Evolutionary conservation across 2,329 filamentous ascomycete species (phyloP).

Genomic region (Colletotrichum karsti): DNA sequence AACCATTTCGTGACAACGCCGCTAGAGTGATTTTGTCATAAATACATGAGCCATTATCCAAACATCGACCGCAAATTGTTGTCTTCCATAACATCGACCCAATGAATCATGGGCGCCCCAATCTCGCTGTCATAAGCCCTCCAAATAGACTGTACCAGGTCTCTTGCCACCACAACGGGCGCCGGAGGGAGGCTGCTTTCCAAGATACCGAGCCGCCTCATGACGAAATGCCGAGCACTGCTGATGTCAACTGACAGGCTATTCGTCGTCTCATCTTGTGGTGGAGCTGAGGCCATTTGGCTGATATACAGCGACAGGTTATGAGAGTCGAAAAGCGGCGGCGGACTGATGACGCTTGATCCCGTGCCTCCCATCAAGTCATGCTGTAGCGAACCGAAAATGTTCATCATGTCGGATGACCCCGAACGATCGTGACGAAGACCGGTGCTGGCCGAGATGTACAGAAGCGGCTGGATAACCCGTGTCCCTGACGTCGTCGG

Average conservation of each 20-base stretch:
- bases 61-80: slow-evolving; percentile 42
- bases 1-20: neutral
- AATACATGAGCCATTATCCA: slow-evolving; percentile 32
- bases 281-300: slow-evolving; percentile 28
- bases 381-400: slow-evolving; percentile 21
- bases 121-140: slow-evolving; percentile 48
- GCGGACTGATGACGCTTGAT: neutral
- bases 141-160: slow-evolving; percentile 51
- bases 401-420: slow-evolving; percentile 22
- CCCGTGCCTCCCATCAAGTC: slow-evolving; percentile 10
- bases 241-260: slow-evolving; percentile 44
- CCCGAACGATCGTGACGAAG: slow-evolving; percentile 34
- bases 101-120: slow-evolving; percentile 44
- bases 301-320: slow-evolving; percentile 25
- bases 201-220: slow-evolving; percentile 45
- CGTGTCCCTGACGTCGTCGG: slow-evolving; percentile 44
- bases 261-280: neutral
- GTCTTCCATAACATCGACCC: slow-evolving; percentile 52
- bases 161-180: slow-evolving; percentile 50
- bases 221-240: slow-evolving; percentile 47
- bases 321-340: slow-evolving; percentile 1
- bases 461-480: slow-evolving; percentile 46
- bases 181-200: slow-evolving; percentile 50
- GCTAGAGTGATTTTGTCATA: neutral
- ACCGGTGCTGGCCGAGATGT: slow-evolving; percentile 46